phyloP scores from a whole-genome alignment of 345 rosid species.

The Acer yangbiense region DNA sequence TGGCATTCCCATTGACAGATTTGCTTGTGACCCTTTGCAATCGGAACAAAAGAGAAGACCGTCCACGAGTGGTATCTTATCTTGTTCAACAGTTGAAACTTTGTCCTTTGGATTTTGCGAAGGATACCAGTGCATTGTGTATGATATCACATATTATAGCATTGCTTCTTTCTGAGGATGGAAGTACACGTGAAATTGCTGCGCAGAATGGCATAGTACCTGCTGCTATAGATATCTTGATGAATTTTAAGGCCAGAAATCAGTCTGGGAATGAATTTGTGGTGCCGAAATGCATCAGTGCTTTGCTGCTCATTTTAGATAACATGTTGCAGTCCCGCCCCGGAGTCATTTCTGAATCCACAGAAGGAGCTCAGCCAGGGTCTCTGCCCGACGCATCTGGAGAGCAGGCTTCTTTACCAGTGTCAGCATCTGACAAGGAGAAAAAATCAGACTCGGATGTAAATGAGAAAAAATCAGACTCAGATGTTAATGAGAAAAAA shows the following conservation, averaged over 20 bases:
- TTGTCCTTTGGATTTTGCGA: constrained; percentile 64
- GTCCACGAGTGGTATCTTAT: constrained; percentile 67
- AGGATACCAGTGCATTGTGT: constrained; percentile 68
- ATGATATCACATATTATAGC: constrained; percentile 88
- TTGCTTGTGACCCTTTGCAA: constrained; percentile 85
- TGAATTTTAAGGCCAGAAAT: constrained; percentile 56
- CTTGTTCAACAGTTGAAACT: constrained; percentile 90
- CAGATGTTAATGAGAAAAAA: constrained; percentile 56
- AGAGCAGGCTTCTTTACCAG: constrained; percentile 39
- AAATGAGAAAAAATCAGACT: constrained; percentile 39
- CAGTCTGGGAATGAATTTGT: constrained; percentile 51
- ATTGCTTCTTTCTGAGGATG: constrained; percentile 83
- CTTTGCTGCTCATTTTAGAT: constrained; percentile 81
- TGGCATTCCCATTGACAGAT: constrained; percentile 84
- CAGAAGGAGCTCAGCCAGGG: constrained; percentile 52
- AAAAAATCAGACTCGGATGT: constrained; percentile 47
- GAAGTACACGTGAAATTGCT: constrained; percentile 73
- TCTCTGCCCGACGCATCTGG: constrained; percentile 49
- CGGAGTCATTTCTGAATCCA: constrained; percentile 45
- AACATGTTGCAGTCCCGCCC: constrained; percentile 78
- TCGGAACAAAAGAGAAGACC: constrained; percentile 90
- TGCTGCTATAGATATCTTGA: constrained; percentile 64
- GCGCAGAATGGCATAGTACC: constrained; percentile 70
- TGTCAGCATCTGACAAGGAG: constrained; percentile 36
- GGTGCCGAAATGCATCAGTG: constrained; percentile 84